Base-by-base conservation (phyloP, 345 rosid species). In the Eucalyptus fibrosa region DNA sequence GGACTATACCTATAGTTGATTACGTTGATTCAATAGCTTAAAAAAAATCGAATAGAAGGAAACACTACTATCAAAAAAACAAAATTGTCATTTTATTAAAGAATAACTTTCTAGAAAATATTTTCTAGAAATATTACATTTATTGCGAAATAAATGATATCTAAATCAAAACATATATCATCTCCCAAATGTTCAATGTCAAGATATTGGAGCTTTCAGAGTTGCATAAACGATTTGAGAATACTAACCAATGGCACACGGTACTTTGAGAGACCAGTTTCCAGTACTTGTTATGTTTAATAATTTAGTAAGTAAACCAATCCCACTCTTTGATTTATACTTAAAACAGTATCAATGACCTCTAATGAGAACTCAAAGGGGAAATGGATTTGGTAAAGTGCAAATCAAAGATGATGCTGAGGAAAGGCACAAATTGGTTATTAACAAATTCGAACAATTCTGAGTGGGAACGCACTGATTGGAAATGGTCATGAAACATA, bases 401-500 rank as follows among this genome's bases (percentile, higher is more conserved):
- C 44, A 69, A 69, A 34, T 9, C 12, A 69, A 69, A 17, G 13
- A 34, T 18, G 81, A 69, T 34, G 81, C 7, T 69, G 32, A 67
- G 77, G 77, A 2, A 67, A 67, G 9, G 40, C 77, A 32, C 77
- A 67, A 2, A 17, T 9, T n/a, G 40, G 37, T 16, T 16, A n/a
- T 67, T 8, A 18, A 18, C 12, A 32, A 67, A 67, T 32, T 4
- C 9, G 5, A 67, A 32, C 40, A 67, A 67, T 32, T 69, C 6
- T 0, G 24, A 32, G 6, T 67, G 80, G 21, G 11, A n/a, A 0
- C 6, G 6, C 18, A n/a, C 9, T 0, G 1, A 15, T 8, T 65
- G 40, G 2, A 65, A 65, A n/a, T 8, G 40, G 6, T 65, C 6
- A n/a, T n/a, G 18, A 65, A 65, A 65, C 34, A 2, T 65, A 2